Base-by-base conservation (phyloP, 1,284 basidiomycete genomes). In the Leucoagaricus sp. region DNA sequence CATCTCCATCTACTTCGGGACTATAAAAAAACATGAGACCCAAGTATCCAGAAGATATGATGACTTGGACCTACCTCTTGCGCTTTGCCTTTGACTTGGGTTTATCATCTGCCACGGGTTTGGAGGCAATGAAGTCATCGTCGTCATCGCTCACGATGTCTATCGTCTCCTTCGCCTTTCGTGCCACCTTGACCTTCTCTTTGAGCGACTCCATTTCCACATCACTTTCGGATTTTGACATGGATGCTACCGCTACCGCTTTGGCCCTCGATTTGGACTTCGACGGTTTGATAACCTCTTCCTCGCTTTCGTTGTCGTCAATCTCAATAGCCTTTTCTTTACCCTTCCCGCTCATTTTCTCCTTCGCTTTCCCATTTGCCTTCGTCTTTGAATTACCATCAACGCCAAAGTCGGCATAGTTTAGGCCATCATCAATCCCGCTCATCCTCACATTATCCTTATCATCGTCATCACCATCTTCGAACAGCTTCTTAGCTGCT, bases 51-150 rank as follows among this genome's bases (percentile, higher is more conserved):
- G 25, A 40, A 25, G 13, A 33, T 3, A 26, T 33, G n/a, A 12
- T 15, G 13, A 21, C 10, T 2, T 23, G 34, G 17, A 66, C 72
- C 42, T 65, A 84, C 86, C 77, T 85, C 69, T 85, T 87, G 51
- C 82, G 81, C 68, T 84, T 86, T 49, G 54, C 38, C 25, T 60
- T 55, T 23, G 59, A 61, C 56, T 67, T 64, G n/a, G 65, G 72
- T 64, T 79, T 77, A 23, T 67, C 71, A 58, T 73, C 49, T 33
- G 49, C 17, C 21, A 29, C 29, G 19, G 57, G 52, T 50, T 63
- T 62, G 17, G 49, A 28, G 23, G 58, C 57, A 40, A 57, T 58
- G n/a, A 56, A 58, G 34, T 55, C 46, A 33, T 59, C 59, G 36
- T 58, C 59, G 7, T 59, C 61, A n/a, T 61, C 59, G 21, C 58